These are phyloP conservation scores for Pyrus hybrid DNA, from an alignment of 331 rosid species.

Conservation along the genomic window DNA sequence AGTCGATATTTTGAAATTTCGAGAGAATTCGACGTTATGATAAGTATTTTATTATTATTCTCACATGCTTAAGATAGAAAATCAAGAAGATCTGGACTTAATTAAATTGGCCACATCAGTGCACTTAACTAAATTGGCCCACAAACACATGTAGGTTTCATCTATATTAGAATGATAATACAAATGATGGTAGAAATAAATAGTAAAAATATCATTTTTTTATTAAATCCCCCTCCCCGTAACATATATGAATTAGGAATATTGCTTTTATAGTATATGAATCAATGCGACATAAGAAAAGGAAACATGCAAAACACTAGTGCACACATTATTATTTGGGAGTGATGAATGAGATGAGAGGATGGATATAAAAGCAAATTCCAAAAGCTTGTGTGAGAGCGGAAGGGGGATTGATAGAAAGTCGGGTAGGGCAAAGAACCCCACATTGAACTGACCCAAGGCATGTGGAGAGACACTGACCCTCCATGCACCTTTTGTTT, in stretches of 20 bases:
- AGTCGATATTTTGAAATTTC: no score
- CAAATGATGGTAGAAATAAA: no score
- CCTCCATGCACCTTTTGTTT: background rate
- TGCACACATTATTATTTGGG: background rate
- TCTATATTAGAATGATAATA: no score
- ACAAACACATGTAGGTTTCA: no score
- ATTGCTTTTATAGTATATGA: no score
- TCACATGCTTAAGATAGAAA: background rate
- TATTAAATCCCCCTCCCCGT: no score
- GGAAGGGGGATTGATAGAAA: background rate
- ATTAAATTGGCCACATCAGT: no score
- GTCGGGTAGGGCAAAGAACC: background rate
- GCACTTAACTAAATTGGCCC: no score
- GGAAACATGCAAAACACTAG: background rate
- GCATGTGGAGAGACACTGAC: background rate
- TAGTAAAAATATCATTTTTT: no score
- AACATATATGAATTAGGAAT: no score
- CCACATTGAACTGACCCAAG: conserved; percentile 9
- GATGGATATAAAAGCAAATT: background rate
- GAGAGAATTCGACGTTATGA: no score
- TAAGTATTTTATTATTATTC: no score
- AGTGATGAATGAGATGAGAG: background rate
- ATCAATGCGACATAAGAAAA: background rate
- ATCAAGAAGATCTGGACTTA: background rate
- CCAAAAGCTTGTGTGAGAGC: background rate